Evolutionary conservation across 2,329 filamentous ascomycete species (phyloP).

Genomic region (Clarireedia homoeocarpa): DNA sequence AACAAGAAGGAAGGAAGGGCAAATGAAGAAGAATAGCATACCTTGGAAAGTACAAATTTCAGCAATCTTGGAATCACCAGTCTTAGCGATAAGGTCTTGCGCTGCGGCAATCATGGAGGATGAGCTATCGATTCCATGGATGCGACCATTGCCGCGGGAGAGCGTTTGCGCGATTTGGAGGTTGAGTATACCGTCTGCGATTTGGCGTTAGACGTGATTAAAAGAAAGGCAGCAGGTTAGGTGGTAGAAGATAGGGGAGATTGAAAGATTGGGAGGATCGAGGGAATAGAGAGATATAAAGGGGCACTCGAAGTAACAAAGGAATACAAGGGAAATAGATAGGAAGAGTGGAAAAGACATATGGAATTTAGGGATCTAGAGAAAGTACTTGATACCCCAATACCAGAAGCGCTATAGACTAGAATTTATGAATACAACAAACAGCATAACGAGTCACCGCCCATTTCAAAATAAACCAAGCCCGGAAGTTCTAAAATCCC

Average conservation of each 20-base stretch:
- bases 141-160: constrained; percentile 37
- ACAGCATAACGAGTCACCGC: no score
- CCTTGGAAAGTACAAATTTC: constrained; percentile 24
- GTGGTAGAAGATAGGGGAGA: no score
- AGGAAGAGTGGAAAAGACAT: no score
- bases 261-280: background rate
- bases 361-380: no score
- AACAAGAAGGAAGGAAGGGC: background rate
- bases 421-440: no score
- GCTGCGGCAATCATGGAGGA: constrained; percentile 50
- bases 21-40: background rate
- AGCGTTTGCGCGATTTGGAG: constrained; percentile 43
- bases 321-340: no score
- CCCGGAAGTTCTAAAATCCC: background rate
- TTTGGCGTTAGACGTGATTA: background rate
- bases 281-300: background rate
- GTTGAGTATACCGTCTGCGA: constrained; percentile 51
- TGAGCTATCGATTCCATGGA: constrained; percentile 54
- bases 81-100: constrained; percentile 28
- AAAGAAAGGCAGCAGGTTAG: no score
- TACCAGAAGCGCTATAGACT: no score
- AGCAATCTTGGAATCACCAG: background rate
- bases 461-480: no score
- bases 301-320: background rate
- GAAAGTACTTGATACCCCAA: no score